Base-by-base conservation (phyloP, 2,329 filamentous ascomycete genomes). In the Neopestalotiopsis sp. region DNA sequence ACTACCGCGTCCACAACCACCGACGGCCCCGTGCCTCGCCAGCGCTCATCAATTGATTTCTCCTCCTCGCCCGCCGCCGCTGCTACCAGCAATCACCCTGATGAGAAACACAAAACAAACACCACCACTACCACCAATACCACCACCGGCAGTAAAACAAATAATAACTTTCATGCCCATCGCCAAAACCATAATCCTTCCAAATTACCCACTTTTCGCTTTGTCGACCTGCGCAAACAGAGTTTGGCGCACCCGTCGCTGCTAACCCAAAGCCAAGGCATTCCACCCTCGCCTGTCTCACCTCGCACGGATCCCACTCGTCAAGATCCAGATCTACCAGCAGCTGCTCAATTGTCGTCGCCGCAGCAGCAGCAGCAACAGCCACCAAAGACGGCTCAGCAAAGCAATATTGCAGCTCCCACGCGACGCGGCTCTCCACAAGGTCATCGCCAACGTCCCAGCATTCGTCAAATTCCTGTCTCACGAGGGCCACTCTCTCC, bases 131-230 rank as follows among this genome's bases (percentile, higher is more conserved):
- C 70, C 49, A 68, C 28, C 59, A 66, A 42, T 28, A 28, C 24
- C 3, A 28, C 49, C 67, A 34, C 67, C 52, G 67, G 69, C 45
- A 68, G 69, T 17, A 68, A 68, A 61, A 67, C 67, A 28, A 67
- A 72, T 40, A 75, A 67, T 69, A 74, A 72, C 59, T 70, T 81
- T 66, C 84, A 88, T 73, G 77, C 78, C 59, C 86, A 88, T 77
- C 85, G 86, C 67, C 84, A 85, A 72, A 85, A 76, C 75, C 83
- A 88, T 77, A 88, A 83, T 74, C 84, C 85, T 52, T 88, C 86
- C 70, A 88, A 88, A 73, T 78, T 88, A 72, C 86, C 87, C 34
- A 82, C 86, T 28, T 87, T 85, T 76, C 86, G 86, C 69, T 86
- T 86, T 74, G 84, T 81, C 72, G 86, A 88, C 78, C 79, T 84